These are phyloP conservation scores for Ceratocystis colombiana DNA, from an alignment of 2,329 filamentous ascomycete genomes.

Conservation along the genomic window DNA sequence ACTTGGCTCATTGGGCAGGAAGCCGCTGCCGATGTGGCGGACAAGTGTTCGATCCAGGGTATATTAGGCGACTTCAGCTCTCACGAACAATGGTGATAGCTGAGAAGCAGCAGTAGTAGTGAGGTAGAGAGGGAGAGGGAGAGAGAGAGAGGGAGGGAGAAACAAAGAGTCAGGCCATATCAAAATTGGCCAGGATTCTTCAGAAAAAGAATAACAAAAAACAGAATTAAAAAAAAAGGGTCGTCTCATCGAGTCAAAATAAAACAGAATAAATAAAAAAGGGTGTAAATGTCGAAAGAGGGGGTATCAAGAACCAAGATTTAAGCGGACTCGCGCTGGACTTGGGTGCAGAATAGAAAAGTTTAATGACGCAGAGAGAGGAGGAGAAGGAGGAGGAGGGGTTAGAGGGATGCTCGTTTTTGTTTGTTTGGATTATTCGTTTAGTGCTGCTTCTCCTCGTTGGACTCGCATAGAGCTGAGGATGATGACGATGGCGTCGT, in stretches of 20 bases:
- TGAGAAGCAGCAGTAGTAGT: background rate
- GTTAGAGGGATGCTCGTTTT: background rate
- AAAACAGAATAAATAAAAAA: conserved; percentile 12
- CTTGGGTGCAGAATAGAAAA: background rate
- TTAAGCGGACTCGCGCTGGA: background rate
- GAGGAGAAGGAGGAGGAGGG: background rate
- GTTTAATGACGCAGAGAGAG: background rate
- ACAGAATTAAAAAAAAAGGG: background rate
- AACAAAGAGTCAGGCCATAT: background rate
- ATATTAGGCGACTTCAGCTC: background rate
- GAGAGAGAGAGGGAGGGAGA: background rate
- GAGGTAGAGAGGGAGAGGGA: background rate
- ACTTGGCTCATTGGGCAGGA: background rate
- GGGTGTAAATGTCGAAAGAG: conserved; percentile 1
- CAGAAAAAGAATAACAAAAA: background rate
- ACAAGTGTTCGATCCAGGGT: conserved; percentile 9
- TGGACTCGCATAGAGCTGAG: conserved; percentile 8
- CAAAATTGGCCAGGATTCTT: background rate
- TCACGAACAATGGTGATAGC: background rate
- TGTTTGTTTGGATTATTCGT: background rate
- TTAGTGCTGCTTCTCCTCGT: conserved; percentile 9
- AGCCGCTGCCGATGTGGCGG: conserved; percentile 9
- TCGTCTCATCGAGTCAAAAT: conserved; percentile 8
- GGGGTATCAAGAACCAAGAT: conserved; percentile 3
- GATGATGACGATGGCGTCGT: background rate